Evolutionary conservation across 352 stramenopile species (phyloP).

Genomic region (Globisporangium mamillatum): DNA sequence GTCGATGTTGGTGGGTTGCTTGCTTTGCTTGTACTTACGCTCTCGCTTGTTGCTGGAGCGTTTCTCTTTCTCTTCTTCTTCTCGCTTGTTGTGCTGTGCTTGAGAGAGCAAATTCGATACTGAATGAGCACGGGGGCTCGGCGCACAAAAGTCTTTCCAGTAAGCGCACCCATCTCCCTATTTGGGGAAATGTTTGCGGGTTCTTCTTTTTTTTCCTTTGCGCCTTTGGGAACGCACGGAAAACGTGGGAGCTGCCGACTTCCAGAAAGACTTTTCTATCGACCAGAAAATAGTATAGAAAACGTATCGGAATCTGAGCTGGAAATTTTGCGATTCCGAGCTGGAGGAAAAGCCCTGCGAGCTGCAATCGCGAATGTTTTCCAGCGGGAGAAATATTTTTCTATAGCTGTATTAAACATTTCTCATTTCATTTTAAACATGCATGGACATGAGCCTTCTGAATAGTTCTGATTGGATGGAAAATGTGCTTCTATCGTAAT

Average conservation of each 20-base stretch:
- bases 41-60: background rate
- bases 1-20: conserved; percentile 13
- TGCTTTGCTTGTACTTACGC: conserved; percentile 4
- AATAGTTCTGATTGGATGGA: background rate
- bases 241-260: background rate
- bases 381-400: background rate
- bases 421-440: background rate
- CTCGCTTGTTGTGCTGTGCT: conserved; percentile 2
- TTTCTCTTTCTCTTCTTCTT: background rate
- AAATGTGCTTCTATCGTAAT: background rate
- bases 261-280: background rate
- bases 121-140: background rate
- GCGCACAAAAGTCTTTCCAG: conserved; percentile 1
- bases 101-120: conserved; percentile 13
- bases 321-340: background rate
- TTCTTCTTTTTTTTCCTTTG: conserved; percentile 5
- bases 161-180: background rate
- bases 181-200: background rate
- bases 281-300: background rate
- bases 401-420: background rate
- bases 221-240: background rate
- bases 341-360: background rate
- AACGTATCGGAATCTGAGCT: background rate
- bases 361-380: background rate
- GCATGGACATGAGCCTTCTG: no score